Percentiles rank a stretch among this genome's conserved stretches.
Evolutionary conservation across 2,329 filamentous ascomycete species (phyloP).

Genomic region (Trichoderma pleuroti): DNA sequence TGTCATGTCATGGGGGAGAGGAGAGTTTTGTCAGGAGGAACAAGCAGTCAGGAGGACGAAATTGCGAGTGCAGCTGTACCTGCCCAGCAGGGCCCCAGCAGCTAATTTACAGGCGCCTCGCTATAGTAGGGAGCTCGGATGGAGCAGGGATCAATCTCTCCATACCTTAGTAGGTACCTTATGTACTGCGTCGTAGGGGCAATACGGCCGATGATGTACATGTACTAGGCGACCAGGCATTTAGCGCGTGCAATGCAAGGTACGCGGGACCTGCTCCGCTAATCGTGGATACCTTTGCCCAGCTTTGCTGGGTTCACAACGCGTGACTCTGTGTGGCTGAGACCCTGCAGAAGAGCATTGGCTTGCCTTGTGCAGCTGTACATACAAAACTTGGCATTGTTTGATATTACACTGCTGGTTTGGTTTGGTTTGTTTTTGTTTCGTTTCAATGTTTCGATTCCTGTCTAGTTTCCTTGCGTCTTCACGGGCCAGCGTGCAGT

Average conservation of each 20-base stretch:
- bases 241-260: conserved; percentile 2
- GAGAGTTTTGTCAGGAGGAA: not conserved
- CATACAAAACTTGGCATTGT: not conserved
- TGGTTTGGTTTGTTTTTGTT: not conserved
- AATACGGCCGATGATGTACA: not conserved
- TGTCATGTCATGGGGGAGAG: not conserved
- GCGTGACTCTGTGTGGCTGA: not conserved
- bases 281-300: not conserved
- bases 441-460: not conserved
- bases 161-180: too few species aligned
- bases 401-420: not conserved
- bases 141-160: not conserved
- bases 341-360: not conserved
- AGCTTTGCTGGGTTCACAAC: not conserved
- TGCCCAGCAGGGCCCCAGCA: not conserved
- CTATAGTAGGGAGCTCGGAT: not conserved
- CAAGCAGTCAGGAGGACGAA: conserved; percentile 1
- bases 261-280: conserved; percentile 11
- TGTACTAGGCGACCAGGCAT: not conserved
- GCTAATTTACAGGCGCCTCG: not conserved
- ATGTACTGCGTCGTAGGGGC: not conserved
- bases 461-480: not conserved
- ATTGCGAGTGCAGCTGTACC: not conserved
- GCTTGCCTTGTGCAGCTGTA: not conserved
- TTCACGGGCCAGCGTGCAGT: not conserved